These are phyloP conservation scores for Sarcodon sp. DNA, from an alignment of 768 basidiomycete genomes.

Conservation along the genomic window DNA sequence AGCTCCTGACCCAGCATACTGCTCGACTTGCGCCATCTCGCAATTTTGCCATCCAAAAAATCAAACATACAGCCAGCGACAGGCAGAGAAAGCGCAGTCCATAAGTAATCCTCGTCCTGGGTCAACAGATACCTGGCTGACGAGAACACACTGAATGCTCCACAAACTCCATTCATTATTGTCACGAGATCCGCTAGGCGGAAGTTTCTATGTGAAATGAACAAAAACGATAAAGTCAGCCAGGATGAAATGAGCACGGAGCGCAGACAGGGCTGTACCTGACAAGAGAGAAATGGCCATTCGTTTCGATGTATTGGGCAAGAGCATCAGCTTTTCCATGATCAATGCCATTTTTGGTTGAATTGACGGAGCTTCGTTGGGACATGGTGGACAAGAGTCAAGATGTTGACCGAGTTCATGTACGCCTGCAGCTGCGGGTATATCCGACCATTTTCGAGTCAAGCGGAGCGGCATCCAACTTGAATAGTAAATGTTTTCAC, in stretches of 20 bases:
- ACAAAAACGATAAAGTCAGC: conserved; percentile 1
- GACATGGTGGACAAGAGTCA: conserved; percentile 2
- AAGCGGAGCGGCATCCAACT: not conserved
- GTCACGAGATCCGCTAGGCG: conserved; percentile 96
- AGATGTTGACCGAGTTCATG: conserved; percentile 4
- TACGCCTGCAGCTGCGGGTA: not conserved
- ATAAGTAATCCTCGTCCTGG: conserved; percentile 67
- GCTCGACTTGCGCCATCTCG: conserved; percentile 90
- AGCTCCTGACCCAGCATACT: conserved; percentile 97
- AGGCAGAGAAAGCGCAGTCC: conserved; percentile 81
- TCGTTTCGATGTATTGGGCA: conserved; percentile 76
- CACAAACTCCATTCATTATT: conserved; percentile 98
- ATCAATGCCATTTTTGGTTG: conserved; percentile 29
- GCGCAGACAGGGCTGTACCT: conserved; percentile 34
- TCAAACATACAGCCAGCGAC: conserved; percentile 95
- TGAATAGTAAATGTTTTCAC: not conserved
- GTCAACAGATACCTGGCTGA: conserved; percentile 81
- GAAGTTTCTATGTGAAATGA: conserved; percentile 63
- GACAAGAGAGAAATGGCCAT: conserved; percentile 96
- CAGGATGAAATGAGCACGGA: not conserved
- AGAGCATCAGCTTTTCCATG: conserved; percentile 29
- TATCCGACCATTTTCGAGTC: not conserved
- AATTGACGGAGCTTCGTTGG: conserved; percentile 23
- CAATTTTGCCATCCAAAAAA: conserved; percentile 95
- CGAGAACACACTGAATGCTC: conserved; percentile 88